Evolutionary conservation across 352 stramenopile genomes (phyloP).

Genomic region (Phytophthora chlamydospora): DNA sequence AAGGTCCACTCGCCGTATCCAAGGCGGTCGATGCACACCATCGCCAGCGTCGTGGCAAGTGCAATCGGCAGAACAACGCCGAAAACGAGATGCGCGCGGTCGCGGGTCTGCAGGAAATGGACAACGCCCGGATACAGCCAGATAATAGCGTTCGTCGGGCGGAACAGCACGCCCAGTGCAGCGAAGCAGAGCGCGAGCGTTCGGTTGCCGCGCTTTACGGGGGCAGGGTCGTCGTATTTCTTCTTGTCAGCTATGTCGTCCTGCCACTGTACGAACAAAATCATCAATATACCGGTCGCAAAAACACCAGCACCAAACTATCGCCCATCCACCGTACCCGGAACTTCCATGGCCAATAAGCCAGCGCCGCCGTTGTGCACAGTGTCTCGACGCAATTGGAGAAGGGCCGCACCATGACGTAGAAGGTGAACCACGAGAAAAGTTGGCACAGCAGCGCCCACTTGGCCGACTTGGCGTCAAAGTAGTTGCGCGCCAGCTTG

Average conservation of each 20-base stretch:
- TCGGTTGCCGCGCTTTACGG: constrained; percentile 40
- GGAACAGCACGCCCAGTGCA: constrained; percentile 80
- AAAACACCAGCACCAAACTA: neutral
- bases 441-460: constrained; percentile 80
- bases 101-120: constrained; percentile 56
- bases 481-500: constrained; percentile 66
- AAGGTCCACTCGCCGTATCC: constrained; percentile 87
- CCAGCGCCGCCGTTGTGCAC: constrained; percentile 73
- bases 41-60: constrained; percentile 46
- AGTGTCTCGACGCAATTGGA: constrained; percentile 88
- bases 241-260: constrained; percentile 38
- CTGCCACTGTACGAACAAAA: constrained; percentile 16
- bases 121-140: constrained; percentile 75
- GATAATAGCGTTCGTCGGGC: constrained; percentile 77
- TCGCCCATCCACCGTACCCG: constrained; percentile 35
- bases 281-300: constrained; percentile 4
- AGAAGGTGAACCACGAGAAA: constrained; percentile 89
- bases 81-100: constrained; percentile 49
- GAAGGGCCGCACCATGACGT: constrained; percentile 85
- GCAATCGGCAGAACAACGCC: constrained; percentile 66
- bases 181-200: constrained; percentile 58
- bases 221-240: constrained; percentile 34
- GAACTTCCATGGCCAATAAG: constrained; percentile 84
- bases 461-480: constrained; percentile 65
- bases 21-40: constrained; percentile 78